Base-by-base conservation (phyloP, 2,329 filamentous ascomycete genomes). In the Fusarium zealandicum region DNA sequence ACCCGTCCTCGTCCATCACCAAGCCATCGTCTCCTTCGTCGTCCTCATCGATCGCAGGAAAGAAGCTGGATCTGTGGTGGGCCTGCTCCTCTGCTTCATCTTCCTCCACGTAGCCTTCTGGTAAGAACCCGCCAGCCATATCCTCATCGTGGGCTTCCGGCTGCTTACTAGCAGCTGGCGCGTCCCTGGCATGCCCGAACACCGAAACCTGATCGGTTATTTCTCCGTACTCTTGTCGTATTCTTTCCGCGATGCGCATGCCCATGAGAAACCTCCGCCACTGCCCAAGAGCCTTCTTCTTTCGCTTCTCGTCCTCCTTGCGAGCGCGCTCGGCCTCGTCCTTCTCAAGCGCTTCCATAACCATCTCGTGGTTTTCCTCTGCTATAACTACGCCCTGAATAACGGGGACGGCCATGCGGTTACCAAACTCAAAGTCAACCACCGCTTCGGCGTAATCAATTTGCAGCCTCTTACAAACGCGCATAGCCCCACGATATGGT, bases 391-490 rank as follows among this genome's bases (percentile, higher is more conserved):
- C 92, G 1, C 93, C 95, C 47, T 90, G 89, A 22, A 98, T 89
- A 1, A 97, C 86, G 0, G 95, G 95, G 1, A 98, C 92, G 5
- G 95, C 95, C 82, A 95, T 93, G 55, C 95, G 89, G 65, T 95
- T 89, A 0, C 93, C 93, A 71, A 98, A 99, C 70, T 99, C 95
- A 70, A 99, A 99, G 2, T 92, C 95, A 0, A 93, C 93, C 3
- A 96, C 95, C 1, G 95, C 95, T 73, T 98, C 95, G 0, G 95
- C 95, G 65, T 88, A 96, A 69, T 97, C 92, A 31, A 98, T 89
- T 4, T 86, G 85, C 0, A 99, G 79, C 57, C 90, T 87, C 70
- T 90, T 92, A 72, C 93, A 97, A 1, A 97, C 84, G 40, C 88
- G 87, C 27, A 88, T 86, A 0, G 88, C 89, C 1, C 91, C 91